These are phyloP conservation scores for Solanum chaucha DNA, from an alignment of 257 asterid species.

Conservation along the genomic window DNA sequence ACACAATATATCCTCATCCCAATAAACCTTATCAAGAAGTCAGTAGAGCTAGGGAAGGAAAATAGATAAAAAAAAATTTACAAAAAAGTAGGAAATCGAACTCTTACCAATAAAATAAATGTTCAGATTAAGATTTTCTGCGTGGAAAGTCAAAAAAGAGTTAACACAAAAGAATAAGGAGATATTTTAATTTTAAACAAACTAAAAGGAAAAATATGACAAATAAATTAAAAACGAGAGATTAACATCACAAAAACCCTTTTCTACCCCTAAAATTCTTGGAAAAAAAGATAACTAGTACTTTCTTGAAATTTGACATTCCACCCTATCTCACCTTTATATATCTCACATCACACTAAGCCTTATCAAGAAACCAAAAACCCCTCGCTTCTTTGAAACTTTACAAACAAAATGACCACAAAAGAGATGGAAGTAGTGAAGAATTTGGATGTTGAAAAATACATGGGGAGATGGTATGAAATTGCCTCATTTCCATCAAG, in stretches of 20 bases:
- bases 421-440: slow-evolving; percentile 57
- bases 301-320: background rate
- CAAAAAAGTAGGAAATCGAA: too few relatives aligned
- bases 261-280: background rate
- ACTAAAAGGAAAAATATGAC: background rate
- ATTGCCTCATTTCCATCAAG: slow-evolving; percentile 69
- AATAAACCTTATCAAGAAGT: background rate
- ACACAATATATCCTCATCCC: background rate
- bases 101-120: too few relatives aligned
- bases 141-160: too few relatives aligned
- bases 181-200: too few relatives aligned
- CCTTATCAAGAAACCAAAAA: background rate
- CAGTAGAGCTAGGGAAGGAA: background rate
- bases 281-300: background rate
- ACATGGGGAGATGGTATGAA: slow-evolving; percentile 96
- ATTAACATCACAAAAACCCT: background rate
- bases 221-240: accelerated
- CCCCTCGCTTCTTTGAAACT: background rate
- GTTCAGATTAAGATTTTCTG: background rate
- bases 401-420: background rate
- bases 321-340: background rate
- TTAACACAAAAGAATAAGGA: too few relatives aligned
- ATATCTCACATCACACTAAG: background rate
- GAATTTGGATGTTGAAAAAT: slow-evolving; percentile 42
- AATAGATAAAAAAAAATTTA: too few relatives aligned